phyloP scores from a whole-genome alignment of 1,139 yeast genomes.

The Blastobotrys apis region DNA sequence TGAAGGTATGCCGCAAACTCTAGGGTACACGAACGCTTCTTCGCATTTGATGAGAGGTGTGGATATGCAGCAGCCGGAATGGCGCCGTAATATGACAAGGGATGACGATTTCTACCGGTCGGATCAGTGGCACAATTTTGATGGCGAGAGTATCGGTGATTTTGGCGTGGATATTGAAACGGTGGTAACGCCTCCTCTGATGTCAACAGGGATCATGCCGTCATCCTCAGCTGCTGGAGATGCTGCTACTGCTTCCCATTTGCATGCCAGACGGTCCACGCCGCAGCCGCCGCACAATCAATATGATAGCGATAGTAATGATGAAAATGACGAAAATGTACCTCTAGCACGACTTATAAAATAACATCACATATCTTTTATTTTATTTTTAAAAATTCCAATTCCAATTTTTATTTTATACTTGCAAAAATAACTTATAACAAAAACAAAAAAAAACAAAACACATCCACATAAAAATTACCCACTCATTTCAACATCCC shows the following conservation, averaged over 20 bases:
- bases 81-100: constrained; percentile 18
- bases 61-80: constrained; percentile 18
- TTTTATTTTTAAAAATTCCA: neutral
- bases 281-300: neutral
- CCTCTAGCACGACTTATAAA: constrained; percentile 18
- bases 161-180: constrained; percentile 79
- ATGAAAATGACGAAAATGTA: constrained; percentile 16
- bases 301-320: neutral
- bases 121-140: constrained; percentile 64
- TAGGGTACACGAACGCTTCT: constrained; percentile 8
- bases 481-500: constrained; percentile 34
- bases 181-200: constrained; percentile 14
- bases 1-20: neutral
- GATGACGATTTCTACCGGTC: constrained; percentile 39
- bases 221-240: neutral
- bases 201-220: neutral
- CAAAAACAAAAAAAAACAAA: constrained; percentile 5
- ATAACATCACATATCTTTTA: constrained; percentile 2
- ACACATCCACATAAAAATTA: constrained; percentile 10
- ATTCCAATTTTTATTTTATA: neutral
- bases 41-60: neutral
- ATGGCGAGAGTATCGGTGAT: constrained; percentile 79
- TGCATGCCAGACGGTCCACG: neutral
- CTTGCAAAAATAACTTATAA: neutral
- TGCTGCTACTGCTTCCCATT: neutral